phyloP scores from a whole-genome alignment of 2,329 filamentous ascomycete species.

The Xenoacremonium recifei region DNA sequence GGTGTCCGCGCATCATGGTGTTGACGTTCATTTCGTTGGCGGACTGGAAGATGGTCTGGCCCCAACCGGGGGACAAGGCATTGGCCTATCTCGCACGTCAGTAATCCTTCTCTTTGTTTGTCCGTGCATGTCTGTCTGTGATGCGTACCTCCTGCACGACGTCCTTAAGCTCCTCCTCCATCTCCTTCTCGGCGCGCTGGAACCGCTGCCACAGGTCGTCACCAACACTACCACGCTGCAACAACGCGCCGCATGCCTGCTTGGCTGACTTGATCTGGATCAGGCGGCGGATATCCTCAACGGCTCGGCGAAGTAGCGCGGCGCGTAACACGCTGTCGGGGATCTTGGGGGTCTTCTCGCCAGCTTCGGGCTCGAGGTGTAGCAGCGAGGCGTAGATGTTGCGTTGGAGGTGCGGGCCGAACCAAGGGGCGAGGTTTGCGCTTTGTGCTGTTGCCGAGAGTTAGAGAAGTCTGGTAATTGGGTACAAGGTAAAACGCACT shows the following conservation, averaged over 20 bases:
- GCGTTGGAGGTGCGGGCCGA: conserved; percentile 83
- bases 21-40: conserved; percentile 96
- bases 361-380: conserved; percentile 66
- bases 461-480: neutral
- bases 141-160: conserved; percentile 85
- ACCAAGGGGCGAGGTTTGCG: conserved; percentile 90
- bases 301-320: conserved; percentile 81
- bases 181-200: conserved; percentile 89
- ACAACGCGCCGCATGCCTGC: conserved; percentile 76
- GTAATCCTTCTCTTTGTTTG: no score
- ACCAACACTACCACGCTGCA: conserved; percentile 89
- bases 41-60: conserved; percentile 92
- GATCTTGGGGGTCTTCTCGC: conserved; percentile 66
- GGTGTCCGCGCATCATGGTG: conserved; percentile 67
- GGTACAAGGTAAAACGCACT: conserved; percentile 44
- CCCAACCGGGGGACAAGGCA: conserved; percentile 84
- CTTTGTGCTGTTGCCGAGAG: conserved; percentile 58
- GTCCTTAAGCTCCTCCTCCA: conserved; percentile 92
- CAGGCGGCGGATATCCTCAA: conserved; percentile 90
- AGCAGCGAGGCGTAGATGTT: conserved; percentile 93
- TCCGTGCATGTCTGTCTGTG: no score
- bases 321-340: conserved; percentile 86
- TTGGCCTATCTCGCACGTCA: no score
- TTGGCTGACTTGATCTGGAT: conserved; percentile 87
- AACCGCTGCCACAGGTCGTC: conserved; percentile 97